Base-by-base conservation (phyloP, 768 basidiomycete species). In the Paxillus involutus region DNA sequence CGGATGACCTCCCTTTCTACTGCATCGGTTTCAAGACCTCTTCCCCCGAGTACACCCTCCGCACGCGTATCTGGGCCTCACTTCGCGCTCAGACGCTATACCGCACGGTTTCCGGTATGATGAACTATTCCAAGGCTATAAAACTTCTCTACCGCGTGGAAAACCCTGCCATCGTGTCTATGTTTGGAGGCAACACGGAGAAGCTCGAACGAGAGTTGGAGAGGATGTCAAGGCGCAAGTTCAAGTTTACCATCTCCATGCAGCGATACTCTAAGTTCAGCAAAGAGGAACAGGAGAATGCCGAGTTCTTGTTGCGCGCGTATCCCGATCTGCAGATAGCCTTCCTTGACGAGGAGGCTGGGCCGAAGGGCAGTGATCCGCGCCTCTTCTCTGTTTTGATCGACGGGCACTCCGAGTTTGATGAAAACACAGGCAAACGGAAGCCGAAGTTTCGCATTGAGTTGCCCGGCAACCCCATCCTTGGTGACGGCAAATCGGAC, bases 81-180 rank as follows among this genome's bases (percentile, higher is more conserved):
- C 81, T 99, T 26, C 92, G 97, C 50, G 95, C 95, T 6, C 97
- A 99, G 74, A 99, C 97, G 0, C 83, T 99, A 32, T 99, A 99
- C 73, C 88, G 97, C 58, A 99, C 97, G 11, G 94, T 98, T 17
- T 98, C 97, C 5, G 97, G 97, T 57, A 98, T 99, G 93, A 98
- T 99, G 97, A 98, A 99, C 77, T 99, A 99, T 75, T 90, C 94
- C 65, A 99, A 99, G 75, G 97, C 97, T 24, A 96, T 99, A 86
- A 99, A 99, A 73, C 82, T 99, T 36, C 82, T 98, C 17, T 98
- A 98, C 72, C 91, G 97, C 35, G 96, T 99, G 57, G 97, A 98
- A 75, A 98, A 98, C 72, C 97, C 97, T 8, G 93, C 94, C 70
- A 89, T 98, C 52, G 97, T 99, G 2, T 94, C 98, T 68, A 83